Evolutionary conservation across 140 eudicot species (phyloP), one percentile per base, ranked within the genome.

Genomic region (Artemisia princeps): DNA sequence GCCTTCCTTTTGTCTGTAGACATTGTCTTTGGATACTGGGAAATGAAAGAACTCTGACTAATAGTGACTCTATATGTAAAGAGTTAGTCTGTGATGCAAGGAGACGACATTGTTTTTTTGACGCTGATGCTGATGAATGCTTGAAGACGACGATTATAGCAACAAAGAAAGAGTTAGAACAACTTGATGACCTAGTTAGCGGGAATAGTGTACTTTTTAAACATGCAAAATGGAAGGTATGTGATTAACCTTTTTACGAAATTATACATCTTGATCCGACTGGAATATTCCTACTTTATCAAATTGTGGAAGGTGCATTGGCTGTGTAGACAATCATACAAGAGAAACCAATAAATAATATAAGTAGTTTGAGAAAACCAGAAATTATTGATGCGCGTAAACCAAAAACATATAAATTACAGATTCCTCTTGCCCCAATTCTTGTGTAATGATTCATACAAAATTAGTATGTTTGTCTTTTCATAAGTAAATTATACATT

Each of bases 21-120:
- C 87, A 85, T 51, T 65, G 84, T 62, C 77, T 85, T 12, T 85
- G 94, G 94, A 79, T 85, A 49, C 56, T 85, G 65, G 94, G 94
- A 3, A 64, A 85, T 55, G 94, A 74, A 69, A 67, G 63, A 61
- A 85, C 94, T 0, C 68, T 85, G 12, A 24, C 52, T 16, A 67
- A 61, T 26, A 82, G 81, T 75, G 82, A 70, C 10, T 74, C 88
- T 2, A 13, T 75, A 7, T 82, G 94, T 88, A 72, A 75, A 74
- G 74, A 40, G 3, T 17, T 85, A 33, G 45, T 85, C 12, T 55
- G 1, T 49, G 85, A 85, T 77, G 88, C 94, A 1, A 79, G 74
- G 78, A 50, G 57, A 8, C 86, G 94, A 4, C 55, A 12, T 6
- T 82, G 88, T 69, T 80, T 76, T 62, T 85, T 79, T 63, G 60